Evolutionary conservation across 1,284 basidiomycete genomes (phyloP).

Genomic region (Neolentinus lepideus): DNA sequence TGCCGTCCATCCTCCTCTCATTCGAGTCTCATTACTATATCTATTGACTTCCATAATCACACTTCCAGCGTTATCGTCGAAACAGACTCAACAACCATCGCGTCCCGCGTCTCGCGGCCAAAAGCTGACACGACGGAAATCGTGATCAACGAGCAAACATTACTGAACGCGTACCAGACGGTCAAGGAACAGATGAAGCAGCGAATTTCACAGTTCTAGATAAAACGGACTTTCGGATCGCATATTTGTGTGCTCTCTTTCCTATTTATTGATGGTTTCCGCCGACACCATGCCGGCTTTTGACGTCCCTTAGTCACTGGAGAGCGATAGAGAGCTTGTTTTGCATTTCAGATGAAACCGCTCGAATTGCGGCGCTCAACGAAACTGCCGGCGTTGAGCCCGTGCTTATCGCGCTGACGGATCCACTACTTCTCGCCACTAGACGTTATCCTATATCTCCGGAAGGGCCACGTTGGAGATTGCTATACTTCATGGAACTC

Average conservation of each 20-base stretch:
- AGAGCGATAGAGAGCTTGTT: not conserved
- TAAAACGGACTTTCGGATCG: slow-evolving; percentile 19
- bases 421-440: too few relatives aligned
- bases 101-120: slow-evolving; percentile 89
- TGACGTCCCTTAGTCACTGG: not conserved
- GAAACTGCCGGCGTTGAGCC: too few relatives aligned
- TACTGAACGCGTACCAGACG: slow-evolving; percentile 88
- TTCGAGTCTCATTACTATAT: slow-evolving; percentile 2
- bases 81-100: slow-evolving; percentile 93
- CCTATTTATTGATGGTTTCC: not conserved
- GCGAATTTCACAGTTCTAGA: slow-evolving; percentile 47
- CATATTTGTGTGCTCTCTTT: not conserved
- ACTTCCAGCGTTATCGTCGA: slow-evolving; percentile 87
- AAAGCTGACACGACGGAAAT: slow-evolving; percentile 93
- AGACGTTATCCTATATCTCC: too few relatives aligned
- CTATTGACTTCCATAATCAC: not conserved
- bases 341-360: not conserved
- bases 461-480: too few relatives aligned
- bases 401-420: too few relatives aligned
- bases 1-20: slow-evolving; percentile 13
- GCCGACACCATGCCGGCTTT: not conserved
- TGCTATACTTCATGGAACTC: too few relatives aligned
- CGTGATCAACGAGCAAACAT: slow-evolving; percentile 97
- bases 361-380: too few relatives aligned
- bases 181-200: slow-evolving; percentile 77